phyloP scores from a whole-genome alignment of 164 flowering plant genomes.

The Piper longum region DNA sequence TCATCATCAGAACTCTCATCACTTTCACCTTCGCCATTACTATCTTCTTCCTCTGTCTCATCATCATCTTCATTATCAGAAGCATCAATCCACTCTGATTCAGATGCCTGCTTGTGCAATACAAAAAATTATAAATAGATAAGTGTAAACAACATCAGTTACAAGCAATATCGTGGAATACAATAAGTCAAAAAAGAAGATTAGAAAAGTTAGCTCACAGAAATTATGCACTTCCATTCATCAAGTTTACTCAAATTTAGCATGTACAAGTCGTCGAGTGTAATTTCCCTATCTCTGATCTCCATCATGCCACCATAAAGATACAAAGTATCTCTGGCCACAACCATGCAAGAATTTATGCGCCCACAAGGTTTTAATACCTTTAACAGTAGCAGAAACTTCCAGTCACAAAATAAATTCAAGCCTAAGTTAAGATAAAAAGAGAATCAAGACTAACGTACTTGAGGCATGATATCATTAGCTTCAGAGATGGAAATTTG shows the following conservation, averaged over 20 bases:
- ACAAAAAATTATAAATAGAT: not conserved
- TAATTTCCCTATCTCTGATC: constrained; percentile 73
- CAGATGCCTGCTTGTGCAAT: constrained; percentile 49
- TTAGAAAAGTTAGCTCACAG: constrained; percentile 36
- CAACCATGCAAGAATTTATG: constrained; percentile 75
- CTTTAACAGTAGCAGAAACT: constrained; percentile 22
- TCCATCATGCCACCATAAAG: constrained; percentile 98
- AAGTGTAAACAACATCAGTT: not conserved
- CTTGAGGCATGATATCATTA: constrained; percentile 50
- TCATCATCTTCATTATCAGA: constrained; percentile 84
- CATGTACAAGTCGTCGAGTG: constrained; percentile 80
- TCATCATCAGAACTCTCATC: constrained; percentile 54
- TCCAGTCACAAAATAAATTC: not conserved
- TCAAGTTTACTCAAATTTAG: constrained; percentile 96
- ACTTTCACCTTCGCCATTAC: constrained; percentile 26
- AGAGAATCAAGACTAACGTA: constrained; percentile 13
- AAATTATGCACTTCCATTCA: constrained; percentile 94
- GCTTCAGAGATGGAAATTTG: constrained; percentile 11
- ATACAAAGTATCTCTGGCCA: constrained; percentile 73
- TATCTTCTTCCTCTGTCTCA: constrained; percentile 35
- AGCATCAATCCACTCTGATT: constrained; percentile 84
- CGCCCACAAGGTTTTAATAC: constrained; percentile 91
- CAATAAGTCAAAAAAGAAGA: not conserved
- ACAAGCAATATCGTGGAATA: not conserved
- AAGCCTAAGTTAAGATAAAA: too few species aligned